A percentile compares a stretch with the other conserved stretches of the same genome.
phyloP scores from a whole-genome alignment of 768 basidiomycete species.

The Boletus rubescentipes region DNA sequence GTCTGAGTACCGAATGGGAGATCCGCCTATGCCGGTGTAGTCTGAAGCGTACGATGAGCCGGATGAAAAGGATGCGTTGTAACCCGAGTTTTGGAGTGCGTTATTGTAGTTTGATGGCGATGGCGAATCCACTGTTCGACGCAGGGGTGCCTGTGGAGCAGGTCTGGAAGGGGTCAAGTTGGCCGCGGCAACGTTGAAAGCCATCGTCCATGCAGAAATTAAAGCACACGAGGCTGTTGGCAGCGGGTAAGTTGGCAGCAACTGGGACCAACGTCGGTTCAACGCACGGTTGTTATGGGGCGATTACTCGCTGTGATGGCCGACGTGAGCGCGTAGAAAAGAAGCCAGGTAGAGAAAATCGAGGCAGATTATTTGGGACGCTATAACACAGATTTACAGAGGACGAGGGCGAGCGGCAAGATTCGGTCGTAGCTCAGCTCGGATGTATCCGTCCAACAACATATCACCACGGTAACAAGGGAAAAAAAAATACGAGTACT shows the following conservation, averaged over 20 bases:
- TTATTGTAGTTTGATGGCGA: constrained; percentile 32
- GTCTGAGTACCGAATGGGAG: constrained; percentile 57
- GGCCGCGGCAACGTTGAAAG: constrained; percentile 49
- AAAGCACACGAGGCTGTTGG: constrained; percentile 15
- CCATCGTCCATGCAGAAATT: constrained; percentile 35
- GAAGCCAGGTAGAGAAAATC: neutral
- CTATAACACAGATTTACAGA: neutral
- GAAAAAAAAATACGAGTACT: neutral
- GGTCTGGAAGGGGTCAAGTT: constrained; percentile 78
- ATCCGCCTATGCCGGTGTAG: constrained; percentile 83
- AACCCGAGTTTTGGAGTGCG: constrained; percentile 53
- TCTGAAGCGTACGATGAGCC: constrained; percentile 60
- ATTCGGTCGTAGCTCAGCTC: constrained; percentile 17
- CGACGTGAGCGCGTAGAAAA: constrained; percentile 4
- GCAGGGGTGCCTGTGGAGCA: constrained; percentile 67
- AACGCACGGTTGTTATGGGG: neutral
- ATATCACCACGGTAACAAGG: constrained; percentile 32
- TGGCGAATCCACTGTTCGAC: constrained; percentile 43
- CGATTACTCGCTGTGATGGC: too few species aligned
- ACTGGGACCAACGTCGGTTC: neutral
- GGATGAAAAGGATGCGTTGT: constrained; percentile 57
- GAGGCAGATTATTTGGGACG: neutral
- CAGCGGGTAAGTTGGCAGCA: neutral
- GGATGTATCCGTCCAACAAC: constrained; percentile 29
- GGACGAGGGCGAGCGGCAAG: neutral